Base-by-base conservation (phyloP, 352 stramenopile genomes). In the Thalassiosira ordinaria region DNA sequence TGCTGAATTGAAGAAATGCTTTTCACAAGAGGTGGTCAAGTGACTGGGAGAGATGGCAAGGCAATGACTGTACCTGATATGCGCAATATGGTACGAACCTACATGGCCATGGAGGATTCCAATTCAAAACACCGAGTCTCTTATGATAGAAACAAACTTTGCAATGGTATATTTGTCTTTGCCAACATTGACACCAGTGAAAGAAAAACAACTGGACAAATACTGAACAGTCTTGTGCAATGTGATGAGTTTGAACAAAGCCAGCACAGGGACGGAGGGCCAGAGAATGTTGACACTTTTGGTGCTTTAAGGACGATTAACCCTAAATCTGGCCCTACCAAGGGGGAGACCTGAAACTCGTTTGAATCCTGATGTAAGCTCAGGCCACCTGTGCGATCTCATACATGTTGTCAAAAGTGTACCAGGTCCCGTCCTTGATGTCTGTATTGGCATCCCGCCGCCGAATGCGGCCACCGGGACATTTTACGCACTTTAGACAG, bases 91-190 rank as follows among this genome's bases (percentile, higher is more conserved):
- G 57, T 47, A n/a, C 6, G 18, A 8, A 57, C 68, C 5, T 71
- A 74, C 22, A 26, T 69, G 5, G 20, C n/a, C 6, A 8, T 74
- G 3, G 66, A 69, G 39, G 9, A 11, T n/a, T 3, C 11, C 33
- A 67, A 49, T 49, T 16, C 6, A 49, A 71, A 49, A 35, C 49
- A 74, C 27, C 41, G 51, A 14, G 44, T 60, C 7, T 64, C 41
- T n/a, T 79, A 67, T 47, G 44, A 79, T 47, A 24, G 70, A 1
- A 55, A 41, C 9, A 27, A 18, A 44, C 4, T 57, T 2, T 2
- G 39, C 39, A 73, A 73, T 53, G 27, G 18, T 16, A 67, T 74
- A 33, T 41, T 52, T 37, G 14, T 53, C 4, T 74, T 80, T 74
- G 46, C 18, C 2, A 60, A 67, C 6, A 51, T 80, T 62, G 71